These are phyloP conservation scores for Fusarium sacchari DNA, from an alignment of 2,329 filamentous ascomycete genomes.

Conservation along the genomic window DNA sequence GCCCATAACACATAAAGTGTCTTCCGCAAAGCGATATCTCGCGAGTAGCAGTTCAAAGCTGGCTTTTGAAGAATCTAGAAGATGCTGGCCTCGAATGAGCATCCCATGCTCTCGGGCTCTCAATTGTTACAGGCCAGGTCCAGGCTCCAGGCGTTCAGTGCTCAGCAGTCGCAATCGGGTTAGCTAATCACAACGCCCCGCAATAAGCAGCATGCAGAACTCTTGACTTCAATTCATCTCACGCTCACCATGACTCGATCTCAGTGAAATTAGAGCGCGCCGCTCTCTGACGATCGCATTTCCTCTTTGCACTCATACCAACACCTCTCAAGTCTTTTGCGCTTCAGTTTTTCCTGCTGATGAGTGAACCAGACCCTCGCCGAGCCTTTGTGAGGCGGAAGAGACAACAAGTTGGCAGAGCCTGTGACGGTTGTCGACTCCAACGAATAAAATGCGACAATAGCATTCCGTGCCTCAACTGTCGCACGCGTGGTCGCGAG, in stretches of 20 bases:
- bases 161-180: neutral
- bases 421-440: slow-evolving; percentile 17
- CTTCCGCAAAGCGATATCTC: neutral
- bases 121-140: neutral
- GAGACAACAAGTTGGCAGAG: slow-evolving; percentile 26
- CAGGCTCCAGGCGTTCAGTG: neutral
- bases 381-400: slow-evolving; percentile 9
- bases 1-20: no score
- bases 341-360: neutral
- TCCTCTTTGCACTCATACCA: no score
- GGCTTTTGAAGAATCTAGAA: neutral
- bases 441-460: slow-evolving; percentile 28
- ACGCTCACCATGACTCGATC: neutral
- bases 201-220: neutral
- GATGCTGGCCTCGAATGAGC: neutral
- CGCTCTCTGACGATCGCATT: neutral
- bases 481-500: neutral
- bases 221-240: neutral
- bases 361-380: neutral
- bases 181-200: neutral
- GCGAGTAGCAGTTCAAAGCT: accelerated
- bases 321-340: accelerated
- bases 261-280: neutral
- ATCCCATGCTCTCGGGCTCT: neutral
- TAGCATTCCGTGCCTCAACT: slow-evolving; percentile 16